Base-by-base conservation (phyloP, 352 stramenopile genomes). In the Globisporangium acanthophoron region DNA sequence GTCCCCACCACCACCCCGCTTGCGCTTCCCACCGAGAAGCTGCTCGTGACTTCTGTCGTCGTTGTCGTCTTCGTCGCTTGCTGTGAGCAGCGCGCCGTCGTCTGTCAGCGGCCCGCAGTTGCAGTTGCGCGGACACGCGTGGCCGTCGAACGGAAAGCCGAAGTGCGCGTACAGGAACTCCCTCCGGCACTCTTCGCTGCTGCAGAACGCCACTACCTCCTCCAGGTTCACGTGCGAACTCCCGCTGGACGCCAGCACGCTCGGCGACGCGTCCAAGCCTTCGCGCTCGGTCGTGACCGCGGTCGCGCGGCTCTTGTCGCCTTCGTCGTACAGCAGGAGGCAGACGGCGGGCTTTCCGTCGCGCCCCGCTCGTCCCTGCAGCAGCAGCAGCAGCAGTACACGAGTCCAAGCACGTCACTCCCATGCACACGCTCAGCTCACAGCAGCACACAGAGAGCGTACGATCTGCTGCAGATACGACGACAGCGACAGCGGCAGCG, bases 401-500 rank as follows among this genome's bases (percentile, higher is more conserved):
- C 12, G 8, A n/a, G 31, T 9, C 40, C 7, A 21, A 20, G 41
- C 29, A 18, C 20, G 21, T 52, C 53, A 54, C 12, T 43, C 9
- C 33, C 33, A 37, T 37, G 33, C 9, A 37, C 33, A 37, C 9
- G 33, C 33, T 2, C 6, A 37, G 33, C 33, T 37, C 33, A 37
- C 33, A 37, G 33, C 6, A 6, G 33, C 9, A 51, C 31, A 15
- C 0, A 21, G 40, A n/a, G 1, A 6, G 63, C 84, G 49, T 58
- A 91, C 84, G 53, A 90, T 90, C 63, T 92, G 84, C 54, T 94
- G 84, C 20, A 72, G 79, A 59, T 94, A 94, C 1, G 78, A 73
- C 3, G 76, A 69, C 4, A 92, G 58, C 0, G 81, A 88, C 29
- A 90, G 51, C 29, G 84, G 81, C 0, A 92, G 62, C 6, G 81